These are phyloP conservation scores for Acanthamoeba royreba DNA, from an alignment of 208 protist species.

Conservation along the genomic window DNA sequence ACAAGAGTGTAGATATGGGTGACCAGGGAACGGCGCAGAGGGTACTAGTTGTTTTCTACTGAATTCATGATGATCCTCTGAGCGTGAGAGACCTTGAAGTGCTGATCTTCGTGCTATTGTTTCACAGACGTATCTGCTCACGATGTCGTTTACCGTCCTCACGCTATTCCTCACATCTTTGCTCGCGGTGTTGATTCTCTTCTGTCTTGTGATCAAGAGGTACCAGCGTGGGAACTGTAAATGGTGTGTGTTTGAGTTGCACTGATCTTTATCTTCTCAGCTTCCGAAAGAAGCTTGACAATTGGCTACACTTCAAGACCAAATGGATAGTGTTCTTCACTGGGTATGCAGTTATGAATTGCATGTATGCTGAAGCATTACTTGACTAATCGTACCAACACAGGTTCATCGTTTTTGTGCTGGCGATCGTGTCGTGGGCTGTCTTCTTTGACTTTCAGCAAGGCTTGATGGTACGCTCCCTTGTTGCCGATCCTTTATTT, in stretches of 20 bases:
- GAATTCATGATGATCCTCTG: too few species aligned
- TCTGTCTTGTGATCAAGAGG: conserved; percentile 33
- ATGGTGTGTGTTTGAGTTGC: too few species aligned
- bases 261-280: too few species aligned
- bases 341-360: not conserved
- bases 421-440: conserved; percentile 8
- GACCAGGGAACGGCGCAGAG: not conserved
- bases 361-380: too few species aligned
- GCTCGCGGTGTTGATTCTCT: conserved; percentile 3
- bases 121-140: not conserved
- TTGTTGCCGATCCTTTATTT: too few species aligned
- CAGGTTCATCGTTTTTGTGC: not conserved
- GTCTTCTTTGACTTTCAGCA: not conserved
- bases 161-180: not conserved
- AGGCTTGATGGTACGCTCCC: not conserved
- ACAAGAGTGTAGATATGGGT: too few species aligned
- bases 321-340: conserved; percentile 38
- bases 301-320: not conserved
- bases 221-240: not conserved
- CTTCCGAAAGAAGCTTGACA: conserved; percentile 7
- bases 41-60: not conserved
- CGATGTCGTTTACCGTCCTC: conserved; percentile 3
- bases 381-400: too few species aligned
- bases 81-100: not conserved
- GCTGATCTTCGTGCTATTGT: not conserved